Evolutionary conservation across 1,284 basidiomycete species (phyloP).

Genomic region (Cystobasidium slooffiae): DNA sequence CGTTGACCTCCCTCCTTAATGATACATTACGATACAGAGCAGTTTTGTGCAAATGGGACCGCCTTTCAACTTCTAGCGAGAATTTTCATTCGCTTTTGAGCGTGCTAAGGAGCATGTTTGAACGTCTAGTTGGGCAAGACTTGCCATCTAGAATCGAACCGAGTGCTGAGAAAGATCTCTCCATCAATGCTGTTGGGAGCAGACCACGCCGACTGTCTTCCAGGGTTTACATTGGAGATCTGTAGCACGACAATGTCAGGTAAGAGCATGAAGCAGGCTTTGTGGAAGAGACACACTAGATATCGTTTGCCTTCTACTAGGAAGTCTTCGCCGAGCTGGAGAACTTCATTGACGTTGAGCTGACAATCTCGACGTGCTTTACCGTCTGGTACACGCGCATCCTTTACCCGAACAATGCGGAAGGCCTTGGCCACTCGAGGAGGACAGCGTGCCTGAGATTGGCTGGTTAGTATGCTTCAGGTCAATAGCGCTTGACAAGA

Average conservation of each 20-base stretch:
- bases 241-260: not conserved
- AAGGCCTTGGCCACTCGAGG: conserved; percentile 78
- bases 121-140: conserved; percentile 4
- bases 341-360: conserved; percentile 81
- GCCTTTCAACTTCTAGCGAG: no score
- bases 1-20: no score
- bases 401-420: conserved; percentile 74
- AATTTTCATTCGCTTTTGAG: no score
- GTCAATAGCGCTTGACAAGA: conserved; percentile 24
- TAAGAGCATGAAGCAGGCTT: no score
- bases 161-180: conserved; percentile 49
- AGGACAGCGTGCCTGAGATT: conserved; percentile 68
- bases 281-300: conserved; percentile 62
- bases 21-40: no score
- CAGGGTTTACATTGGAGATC: not conserved
- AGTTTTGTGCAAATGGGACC: no score
- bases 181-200: conserved; percentile 43
- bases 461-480: not conserved
- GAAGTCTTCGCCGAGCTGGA: conserved; percentile 63
- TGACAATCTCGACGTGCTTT: conserved; percentile 60
- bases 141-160: conserved; percentile 48
- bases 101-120: not conserved
- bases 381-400: conserved; percentile 60
- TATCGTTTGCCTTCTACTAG: conserved; percentile 73
- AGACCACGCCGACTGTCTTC: conserved; percentile 7